Conservation (phyloP, 176 grass and related monocot species). For the Triticum monococcum region DNA sequence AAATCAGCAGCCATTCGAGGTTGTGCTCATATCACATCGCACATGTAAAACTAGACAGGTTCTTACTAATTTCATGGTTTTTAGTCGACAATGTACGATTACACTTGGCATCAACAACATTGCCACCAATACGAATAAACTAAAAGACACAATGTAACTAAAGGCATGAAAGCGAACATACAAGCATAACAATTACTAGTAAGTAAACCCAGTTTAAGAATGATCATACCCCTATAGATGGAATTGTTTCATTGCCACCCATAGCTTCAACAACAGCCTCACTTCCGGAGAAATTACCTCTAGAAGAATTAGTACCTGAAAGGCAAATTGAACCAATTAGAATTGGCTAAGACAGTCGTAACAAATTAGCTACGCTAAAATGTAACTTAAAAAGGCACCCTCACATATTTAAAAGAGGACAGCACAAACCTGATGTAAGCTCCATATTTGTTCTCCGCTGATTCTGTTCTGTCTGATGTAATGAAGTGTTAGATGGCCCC, state of each 20-base stretch:
- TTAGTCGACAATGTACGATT: neutral
- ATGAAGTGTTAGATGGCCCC: too few relatives aligned
- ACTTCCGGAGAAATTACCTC: slow-evolving; percentile 20
- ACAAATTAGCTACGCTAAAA: neutral
- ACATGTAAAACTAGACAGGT: neutral
- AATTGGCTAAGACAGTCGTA: slow-evolving; percentile 11
- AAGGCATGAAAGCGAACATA: neutral
- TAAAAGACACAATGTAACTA: neutral
- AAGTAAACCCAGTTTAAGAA: slow-evolving; percentile 10
- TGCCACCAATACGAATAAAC: neutral
- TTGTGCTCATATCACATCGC: too few relatives aligned
- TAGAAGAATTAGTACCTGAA: slow-evolving; percentile 30
- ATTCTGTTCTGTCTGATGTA: slow-evolving; percentile 33
- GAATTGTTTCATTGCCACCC: slow-evolving; percentile 28
- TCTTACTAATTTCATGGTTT: neutral
- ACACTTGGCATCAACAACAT: slow-evolving; percentile 10
- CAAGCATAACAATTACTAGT: neutral
- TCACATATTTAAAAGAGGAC: slow-evolving; percentile 1
- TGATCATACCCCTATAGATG: slow-evolving; percentile 37
- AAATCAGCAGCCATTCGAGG: too few relatives aligned
- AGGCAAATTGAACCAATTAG: slow-evolving; percentile 28
- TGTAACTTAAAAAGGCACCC: neutral
- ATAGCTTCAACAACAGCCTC: slow-evolving; percentile 33
- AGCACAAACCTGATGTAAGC: slow-evolving; percentile 40
- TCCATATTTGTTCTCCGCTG: slow-evolving; percentile 37